Base-by-base conservation (phyloP, 108 stramenopile genomes). In the Nitzschia sp. region DNA sequence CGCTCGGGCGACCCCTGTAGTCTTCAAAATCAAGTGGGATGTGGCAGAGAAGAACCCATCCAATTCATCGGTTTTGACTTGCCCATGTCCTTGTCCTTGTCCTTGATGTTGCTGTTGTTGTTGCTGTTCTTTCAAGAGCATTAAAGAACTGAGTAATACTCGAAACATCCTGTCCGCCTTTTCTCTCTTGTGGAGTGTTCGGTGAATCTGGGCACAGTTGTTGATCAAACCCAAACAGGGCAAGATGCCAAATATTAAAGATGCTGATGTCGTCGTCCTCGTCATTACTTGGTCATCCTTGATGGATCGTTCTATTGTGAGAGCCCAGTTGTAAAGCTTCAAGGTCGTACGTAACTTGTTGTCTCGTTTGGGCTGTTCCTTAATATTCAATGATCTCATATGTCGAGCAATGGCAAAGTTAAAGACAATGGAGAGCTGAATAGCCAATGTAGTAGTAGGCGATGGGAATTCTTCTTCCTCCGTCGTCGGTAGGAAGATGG, bases 141-240 rank as follows among this genome's bases (percentile, higher is more conserved):
- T 50, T n/a, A 50, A 50, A 21, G 48, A 50, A 21, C 48, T 50
- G 4, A 50, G 21, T 21, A 50, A 50, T 19, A 50, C 19, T 21
- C 19, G 17, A 21, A 50, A 50, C 48, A 50, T 50, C 19, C 19
- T 50, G 48, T 50, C 19, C 21, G 48, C 48, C 21, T 50, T 50
- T 4, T 50, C 48, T 21, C 19, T 21, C 48, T 50, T 50, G 13
- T 21, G 48, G 4, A 50, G 21, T 5, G 4, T 4, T 22, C 21
- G 48, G 19, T 50, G 48, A 19, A 50, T 50, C 19, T 50, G 48
- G 19, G 48, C 48, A 50, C 48, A 21, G 48, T 50, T 50, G 21
- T 50, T 50, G 48, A 50, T 50, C 21, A 50, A 4, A 5, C 48
- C 48, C 9, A 50, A n/a, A n/a, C 9, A 50, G 48, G 48, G 48